Evolutionary conservation across 192 early-diverging fungal species (phyloP).

Genomic region (Obelidium mucronatum): DNA sequence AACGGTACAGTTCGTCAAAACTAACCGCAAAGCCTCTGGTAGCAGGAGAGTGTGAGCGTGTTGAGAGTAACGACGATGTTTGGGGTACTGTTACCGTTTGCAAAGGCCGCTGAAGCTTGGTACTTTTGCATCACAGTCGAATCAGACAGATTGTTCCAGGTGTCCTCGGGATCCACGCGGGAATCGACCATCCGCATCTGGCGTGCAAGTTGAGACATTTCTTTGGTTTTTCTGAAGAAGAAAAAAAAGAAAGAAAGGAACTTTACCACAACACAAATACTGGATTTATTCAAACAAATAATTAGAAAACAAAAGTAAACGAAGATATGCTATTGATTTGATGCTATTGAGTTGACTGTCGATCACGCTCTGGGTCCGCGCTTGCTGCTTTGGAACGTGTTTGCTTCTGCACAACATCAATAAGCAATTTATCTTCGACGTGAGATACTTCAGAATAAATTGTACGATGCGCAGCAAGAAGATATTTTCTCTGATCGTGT

Average conservation of each 20-base stretch:
- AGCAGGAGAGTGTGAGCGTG: conserved; percentile 2
- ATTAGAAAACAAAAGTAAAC: no score
- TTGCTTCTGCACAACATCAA: neutral
- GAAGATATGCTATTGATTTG: neutral
- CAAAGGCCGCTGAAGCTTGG: conserved; percentile 88
- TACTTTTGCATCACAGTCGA: conserved; percentile 87
- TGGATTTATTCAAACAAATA: neutral
- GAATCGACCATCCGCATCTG: conserved; percentile 20
- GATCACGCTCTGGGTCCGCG: neutral
- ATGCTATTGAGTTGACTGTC: neutral
- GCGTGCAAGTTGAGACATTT: conserved; percentile 29
- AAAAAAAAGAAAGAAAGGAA: conserved; percentile 31
- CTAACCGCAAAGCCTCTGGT: conserved; percentile 45
- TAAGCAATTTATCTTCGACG: conserved; percentile 18
- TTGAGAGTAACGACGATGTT: neutral
- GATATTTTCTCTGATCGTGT: conserved; percentile 52
- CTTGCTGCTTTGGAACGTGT: neutral
- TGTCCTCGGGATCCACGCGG: conserved; percentile 18
- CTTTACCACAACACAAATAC: neutral
- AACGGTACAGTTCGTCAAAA: conserved; percentile 20
- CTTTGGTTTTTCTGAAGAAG: neutral
- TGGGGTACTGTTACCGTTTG: conserved; percentile 70
- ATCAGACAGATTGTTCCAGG: conserved; percentile 73
- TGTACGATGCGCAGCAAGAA: conserved; percentile 58
- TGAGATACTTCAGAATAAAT: conserved; percentile 36